Evolutionary conservation across 768 basidiomycete genomes (phyloP), one percentile per base, ranked within the genome.

Genomic region (Tricholoma furcatifolium): DNA sequence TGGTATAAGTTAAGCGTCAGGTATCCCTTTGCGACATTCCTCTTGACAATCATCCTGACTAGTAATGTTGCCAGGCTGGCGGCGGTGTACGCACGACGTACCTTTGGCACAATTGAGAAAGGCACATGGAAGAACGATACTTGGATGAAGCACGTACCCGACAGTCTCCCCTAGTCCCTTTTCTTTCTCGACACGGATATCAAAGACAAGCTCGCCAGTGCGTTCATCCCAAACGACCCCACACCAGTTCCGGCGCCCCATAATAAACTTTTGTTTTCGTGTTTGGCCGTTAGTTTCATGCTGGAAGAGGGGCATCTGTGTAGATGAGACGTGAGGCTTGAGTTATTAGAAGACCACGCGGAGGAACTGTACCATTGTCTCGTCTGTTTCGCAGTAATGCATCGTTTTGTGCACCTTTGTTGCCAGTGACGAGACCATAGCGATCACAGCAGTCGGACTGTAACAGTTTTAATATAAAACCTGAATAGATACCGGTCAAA

Each of bases 161-260:
- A 84, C 78, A 20, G 93, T 98, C 54, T 83, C 78, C 6, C 96
- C 96, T 31, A 73, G 51, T 0, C 96, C 96, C 63, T 91, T 94
- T 58, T 77, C 75, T 59, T 80, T 88, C 69, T 99, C 96, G 9
- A 98, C 84, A 1, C 89, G 82, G 61, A 98, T 83, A 59, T 93
- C 88, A 57, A 91, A 98, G 7, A 81, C 69, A 59, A 98, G 61
- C 5, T 88, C 86, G 0, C 86, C 85, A 5, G 79, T 78, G 2
- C 61, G 47, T 12, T 66, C 61, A 40, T 89, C 81, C 73, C 81
- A 85, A 30, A 77, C 70, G 7, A 91, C 82, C 34, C 78, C 77
- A 62, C 89, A 88, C 85, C 92, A 98, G 67, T 98, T 98, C 34
- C 95, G 80, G 50, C 82, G 74, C 2, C 91, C 92, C 85, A 94